Percentiles rank a stretch among this genome's conserved stretches.
Conservation (phyloP, 441 rosid species). For the Aquilaria agallochum region DNA sequence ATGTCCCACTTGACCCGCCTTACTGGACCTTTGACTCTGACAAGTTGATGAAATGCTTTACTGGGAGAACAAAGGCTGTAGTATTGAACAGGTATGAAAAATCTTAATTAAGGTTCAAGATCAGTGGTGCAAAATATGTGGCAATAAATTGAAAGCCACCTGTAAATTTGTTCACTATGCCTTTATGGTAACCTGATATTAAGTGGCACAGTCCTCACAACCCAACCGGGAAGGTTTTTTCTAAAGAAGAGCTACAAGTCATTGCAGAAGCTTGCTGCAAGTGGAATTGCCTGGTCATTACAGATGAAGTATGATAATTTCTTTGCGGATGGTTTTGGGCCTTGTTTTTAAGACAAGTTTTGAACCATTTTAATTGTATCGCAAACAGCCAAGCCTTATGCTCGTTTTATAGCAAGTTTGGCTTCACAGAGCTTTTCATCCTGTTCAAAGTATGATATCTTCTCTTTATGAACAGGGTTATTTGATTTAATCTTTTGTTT, state of each 20-base stretch:
- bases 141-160: background rate
- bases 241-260: conserved; percentile 41
- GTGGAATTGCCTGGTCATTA: conserved; percentile 51
- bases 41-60: conserved; percentile 43
- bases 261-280: conserved; percentile 46
- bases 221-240: conserved; percentile 70
- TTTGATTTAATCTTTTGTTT: no score
- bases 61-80: conserved; percentile 42
- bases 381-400: no score
- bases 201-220: conserved; percentile 57
- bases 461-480: no score
- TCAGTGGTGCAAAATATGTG: background rate
- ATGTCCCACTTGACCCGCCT: conserved; percentile 55
- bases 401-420: no score
- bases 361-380: no score
- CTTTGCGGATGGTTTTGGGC: conserved; percentile 3
- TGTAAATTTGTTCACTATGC: background rate
- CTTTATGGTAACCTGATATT: conserved; percentile 19
- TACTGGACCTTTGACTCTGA: conserved; percentile 41
- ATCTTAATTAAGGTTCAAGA: background rate
- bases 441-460: no score
- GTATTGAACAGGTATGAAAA: conserved; percentile 47
- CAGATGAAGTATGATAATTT: conserved; percentile 48
- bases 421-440: no score
- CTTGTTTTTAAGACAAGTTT: no score